phyloP scores from a whole-genome alignment of 768 basidiomycete species.

The Termitomyces sp. region DNA sequence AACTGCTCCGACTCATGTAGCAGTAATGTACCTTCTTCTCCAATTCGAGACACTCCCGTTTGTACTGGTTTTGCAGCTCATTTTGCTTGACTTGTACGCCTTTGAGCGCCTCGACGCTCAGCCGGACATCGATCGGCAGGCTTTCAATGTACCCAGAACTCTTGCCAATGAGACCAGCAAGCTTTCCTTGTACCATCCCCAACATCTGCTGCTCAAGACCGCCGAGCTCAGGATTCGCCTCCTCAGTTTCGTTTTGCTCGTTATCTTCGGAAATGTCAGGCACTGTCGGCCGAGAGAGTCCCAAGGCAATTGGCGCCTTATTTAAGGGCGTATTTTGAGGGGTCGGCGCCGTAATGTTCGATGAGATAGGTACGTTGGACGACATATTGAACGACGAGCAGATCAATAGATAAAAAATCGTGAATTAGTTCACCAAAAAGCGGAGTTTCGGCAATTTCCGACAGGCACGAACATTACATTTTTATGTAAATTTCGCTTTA shows the following conservation, averaged over 20 bases:
- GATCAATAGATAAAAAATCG: constrained; percentile 16
- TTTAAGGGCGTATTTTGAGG: constrained; percentile 89
- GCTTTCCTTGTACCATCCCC: constrained; percentile 83
- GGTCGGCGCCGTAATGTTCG: constrained; percentile 78
- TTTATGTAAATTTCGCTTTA: background rate
- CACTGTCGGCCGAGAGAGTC: constrained; percentile 82
- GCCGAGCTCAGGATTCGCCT: constrained; percentile 31
- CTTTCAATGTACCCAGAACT: constrained; percentile 94
- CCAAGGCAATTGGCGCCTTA: constrained; percentile 72
- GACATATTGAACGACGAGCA: constrained; percentile 43
- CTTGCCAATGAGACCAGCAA: constrained; percentile 80
- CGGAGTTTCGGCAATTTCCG: constrained; percentile 17
- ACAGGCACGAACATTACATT: background rate
- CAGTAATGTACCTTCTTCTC: constrained; percentile 78
- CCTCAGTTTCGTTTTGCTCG: constrained; percentile 56
- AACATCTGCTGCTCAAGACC: constrained; percentile 61
- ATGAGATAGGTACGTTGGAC: constrained; percentile 58
- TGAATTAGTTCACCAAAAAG: constrained; percentile 1
- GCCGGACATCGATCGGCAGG: constrained; percentile 75
- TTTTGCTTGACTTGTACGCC: constrained; percentile 91
- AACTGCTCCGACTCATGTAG: background rate
- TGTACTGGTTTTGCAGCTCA: constrained; percentile 89
- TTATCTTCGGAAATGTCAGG: constrained; percentile 84
- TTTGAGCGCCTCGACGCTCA: constrained; percentile 86
- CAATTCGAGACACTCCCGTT: constrained; percentile 89